phyloP scores from a whole-genome alignment of 192 early-diverging fungal genomes.

The Geranomyces michiganensis region DNA sequence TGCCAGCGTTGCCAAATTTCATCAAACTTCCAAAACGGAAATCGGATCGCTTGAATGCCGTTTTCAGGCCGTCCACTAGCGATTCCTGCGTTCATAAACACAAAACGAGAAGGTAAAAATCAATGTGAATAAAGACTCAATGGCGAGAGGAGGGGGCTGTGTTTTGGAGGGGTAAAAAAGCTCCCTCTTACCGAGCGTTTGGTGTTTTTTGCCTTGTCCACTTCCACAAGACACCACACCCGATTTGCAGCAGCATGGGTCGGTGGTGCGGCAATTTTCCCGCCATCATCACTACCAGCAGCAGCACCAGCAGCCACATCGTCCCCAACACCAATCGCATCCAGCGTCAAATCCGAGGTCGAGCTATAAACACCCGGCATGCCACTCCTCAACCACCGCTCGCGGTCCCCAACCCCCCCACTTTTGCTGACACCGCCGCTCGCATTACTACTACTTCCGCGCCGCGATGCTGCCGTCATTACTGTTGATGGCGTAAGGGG shows the following conservation, averaged over 20 bases:
- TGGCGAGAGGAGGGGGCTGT: neutral
- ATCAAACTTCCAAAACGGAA: constrained; percentile 21
- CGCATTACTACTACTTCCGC: neutral
- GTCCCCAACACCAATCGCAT: too few relatives aligned
- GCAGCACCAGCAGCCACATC: too few relatives aligned
- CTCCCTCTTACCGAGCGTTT: neutral
- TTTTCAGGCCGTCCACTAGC: neutral
- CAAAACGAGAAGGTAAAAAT: too few relatives aligned
- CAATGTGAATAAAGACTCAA: neutral
- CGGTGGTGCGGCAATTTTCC: too few relatives aligned
- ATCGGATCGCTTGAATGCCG: constrained; percentile 9
- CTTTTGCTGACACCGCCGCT: neutral
- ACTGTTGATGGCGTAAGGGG: neutral
- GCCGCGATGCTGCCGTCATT: too few relatives aligned
- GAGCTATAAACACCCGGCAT: too few relatives aligned
- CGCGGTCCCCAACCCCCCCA: neutral
- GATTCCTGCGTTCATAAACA: neutral
- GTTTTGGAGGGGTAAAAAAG: neutral
- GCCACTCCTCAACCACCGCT: neutral
- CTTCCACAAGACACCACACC: constrained; percentile 16
- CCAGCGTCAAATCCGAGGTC: too few relatives aligned
- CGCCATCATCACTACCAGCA: too few relatives aligned
- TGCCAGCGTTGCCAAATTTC: constrained; percentile 22
- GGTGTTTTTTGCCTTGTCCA: neutral
- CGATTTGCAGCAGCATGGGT: neutral